Base-by-base conservation (phyloP, 2,329 filamentous ascomycete species). In the Arthrobotrys pseudoclavata region DNA sequence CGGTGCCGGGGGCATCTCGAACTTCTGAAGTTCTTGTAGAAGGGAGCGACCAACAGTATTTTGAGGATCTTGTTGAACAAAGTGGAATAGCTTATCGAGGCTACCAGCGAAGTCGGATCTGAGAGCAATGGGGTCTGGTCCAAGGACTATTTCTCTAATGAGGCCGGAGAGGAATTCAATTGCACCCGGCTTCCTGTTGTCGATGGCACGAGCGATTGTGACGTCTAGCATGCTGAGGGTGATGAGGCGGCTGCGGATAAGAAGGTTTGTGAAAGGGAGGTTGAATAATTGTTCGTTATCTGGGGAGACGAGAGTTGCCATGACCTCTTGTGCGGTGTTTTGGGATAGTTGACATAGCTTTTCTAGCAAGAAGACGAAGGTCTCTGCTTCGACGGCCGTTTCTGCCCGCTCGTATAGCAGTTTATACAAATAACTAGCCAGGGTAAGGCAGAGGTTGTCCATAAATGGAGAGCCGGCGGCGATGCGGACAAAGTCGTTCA, bases 271-370 rank as follows among this genome's bases (percentile, higher is more conserved):
- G 24, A 90, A 88, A 12, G 86, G 85, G 20, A 89, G 86, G 79
- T 90, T 90, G 82, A 89, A 88, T 80, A 91, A 85, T 77, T 89
- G 86, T 79, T 87, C 81, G 85, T 85, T 70, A 85, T 85, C 83
- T 75, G 86, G 85, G 0, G 85, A 86, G 26, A 86, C 82, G 31
- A 85, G 83, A 83, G 85, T 85, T 26, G 84, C 85, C 77, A 85
- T 85, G 57, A 82, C 80, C 37, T 81, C 80, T 45, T 88, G 86
- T 45, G 87, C 87, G 47, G 89, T 88, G 37, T 86, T 83, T 4
- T 86, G 85, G n/a, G 88, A 90, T 79, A 89, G 84, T 64, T 88
- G 86, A 82, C 89, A 91, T n/a, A 91, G 84, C 79, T 88, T 87
- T 47, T 86, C 85, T 34, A 91, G 84, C 24, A 91, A 83, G 79